Evolutionary conservation across 345 rosid species (phyloP).

Genomic region (Boechera retrofracta): DNA sequence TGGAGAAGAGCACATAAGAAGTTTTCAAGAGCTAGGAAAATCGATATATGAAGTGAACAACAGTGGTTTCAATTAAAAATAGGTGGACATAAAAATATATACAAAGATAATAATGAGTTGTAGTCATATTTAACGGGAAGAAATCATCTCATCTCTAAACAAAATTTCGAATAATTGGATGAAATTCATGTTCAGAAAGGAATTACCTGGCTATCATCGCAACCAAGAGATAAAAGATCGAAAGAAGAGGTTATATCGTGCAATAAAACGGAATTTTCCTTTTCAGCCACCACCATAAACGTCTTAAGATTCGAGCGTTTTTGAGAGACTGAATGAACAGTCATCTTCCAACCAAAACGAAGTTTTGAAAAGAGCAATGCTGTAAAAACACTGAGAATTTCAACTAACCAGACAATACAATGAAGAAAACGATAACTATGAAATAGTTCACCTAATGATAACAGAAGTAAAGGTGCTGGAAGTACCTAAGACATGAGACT

Average conservation of each 20-base stretch:
- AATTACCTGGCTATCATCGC: slow-evolving; percentile 64
- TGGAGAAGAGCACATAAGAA: not conserved
- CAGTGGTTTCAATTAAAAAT: not conserved
- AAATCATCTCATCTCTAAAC: not conserved
- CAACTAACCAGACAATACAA: slow-evolving; percentile 19
- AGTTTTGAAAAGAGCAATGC: slow-evolving; percentile 83
- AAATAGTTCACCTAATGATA: not conserved
- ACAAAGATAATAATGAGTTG: not conserved
- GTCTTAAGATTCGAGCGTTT: slow-evolving; percentile 65
- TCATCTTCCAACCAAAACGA: slow-evolving; percentile 87
- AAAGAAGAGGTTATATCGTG: slow-evolving; percentile 59
- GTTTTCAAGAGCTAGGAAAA: slow-evolving; percentile 12
- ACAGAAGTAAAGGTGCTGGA: slow-evolving; percentile 17
- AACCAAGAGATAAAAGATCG: slow-evolving; percentile 51
- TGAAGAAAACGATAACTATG: not conserved
- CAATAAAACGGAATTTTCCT: slow-evolving; percentile 54
- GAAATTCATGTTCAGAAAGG: not conserved
- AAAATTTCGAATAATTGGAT: not conserved
- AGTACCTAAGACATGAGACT: slow-evolving; percentile 89
- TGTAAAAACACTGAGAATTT: slow-evolving; percentile 43
- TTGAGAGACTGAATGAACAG: slow-evolving; percentile 62
- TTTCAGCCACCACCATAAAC: slow-evolving; percentile 79
- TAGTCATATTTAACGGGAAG: not conserved
- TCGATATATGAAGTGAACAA: not conserved
- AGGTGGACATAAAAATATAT: not conserved